Percentiles rank a stretch among this genome's conserved stretches.
Evolutionary conservation across 228 moss, liverwort and hornwort genomes (phyloP).

Genomic region (Sphagnum fallax): DNA sequence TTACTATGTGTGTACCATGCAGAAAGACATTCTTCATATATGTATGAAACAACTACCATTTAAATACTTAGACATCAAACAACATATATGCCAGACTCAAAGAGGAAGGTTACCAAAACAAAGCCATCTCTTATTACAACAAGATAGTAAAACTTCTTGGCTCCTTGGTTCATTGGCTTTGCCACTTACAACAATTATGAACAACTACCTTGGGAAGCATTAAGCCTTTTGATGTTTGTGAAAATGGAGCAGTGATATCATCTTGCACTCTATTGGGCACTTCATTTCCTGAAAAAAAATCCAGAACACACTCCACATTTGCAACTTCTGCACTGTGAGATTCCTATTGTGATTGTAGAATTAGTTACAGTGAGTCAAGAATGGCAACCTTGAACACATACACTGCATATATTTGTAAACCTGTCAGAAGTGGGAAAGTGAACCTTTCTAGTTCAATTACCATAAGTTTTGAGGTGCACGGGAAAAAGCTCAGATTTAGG

Average conservation of each 20-base stretch:
- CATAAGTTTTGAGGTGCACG: too few species aligned
- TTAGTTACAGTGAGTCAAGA: not conserved
- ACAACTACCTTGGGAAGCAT: constrained; percentile 32
- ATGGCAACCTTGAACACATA: not conserved
- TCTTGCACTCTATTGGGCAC: constrained; percentile 18
- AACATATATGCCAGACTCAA: not conserved
- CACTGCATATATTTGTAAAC: not conserved
- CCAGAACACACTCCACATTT: not conserved
- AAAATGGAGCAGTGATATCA: constrained; percentile 13
- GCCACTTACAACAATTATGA: not conserved
- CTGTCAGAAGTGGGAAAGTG: not conserved
- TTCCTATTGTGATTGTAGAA: not conserved
- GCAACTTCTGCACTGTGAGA: not conserved
- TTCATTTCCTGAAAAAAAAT: constrained; percentile 16
- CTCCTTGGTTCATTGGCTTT: too few species aligned
- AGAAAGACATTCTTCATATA: not conserved
- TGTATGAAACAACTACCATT: not conserved
- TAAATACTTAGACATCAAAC: not conserved
- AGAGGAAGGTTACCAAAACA: not conserved
- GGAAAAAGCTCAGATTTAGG: too few species aligned
- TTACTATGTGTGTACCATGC: not conserved
- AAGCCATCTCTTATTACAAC: not conserved
- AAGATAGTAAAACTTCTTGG: too few species aligned
- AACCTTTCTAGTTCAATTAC: not conserved
- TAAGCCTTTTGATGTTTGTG: constrained; percentile 3